Evolutionary conservation across 2,329 filamentous ascomycete genomes (phyloP), one percentile per base, ranked within the genome.

Genomic region (Emericellopsis atlantica): DNA sequence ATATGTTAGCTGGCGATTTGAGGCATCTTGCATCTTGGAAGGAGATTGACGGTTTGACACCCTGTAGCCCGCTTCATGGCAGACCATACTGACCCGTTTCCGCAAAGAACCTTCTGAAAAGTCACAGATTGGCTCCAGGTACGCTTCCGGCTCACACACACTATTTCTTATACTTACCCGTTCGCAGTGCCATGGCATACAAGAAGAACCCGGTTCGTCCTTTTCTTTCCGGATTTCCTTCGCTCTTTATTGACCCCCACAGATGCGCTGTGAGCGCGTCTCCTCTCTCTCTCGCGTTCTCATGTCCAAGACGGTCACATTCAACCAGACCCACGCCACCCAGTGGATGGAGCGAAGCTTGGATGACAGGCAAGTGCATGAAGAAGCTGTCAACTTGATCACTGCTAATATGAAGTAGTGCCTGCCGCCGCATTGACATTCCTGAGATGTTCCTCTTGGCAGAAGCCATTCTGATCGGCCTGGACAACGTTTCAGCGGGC

Each of bases 101-200:
- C 22, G 16, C 10, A 11, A n/a, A 37, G 14, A 29, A 66, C 85
- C 84, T 0, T 85, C 87, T 51, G 84, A 89, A 64, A 78, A 77
- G 51, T 74, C 79, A 48, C 86, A 93, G 62, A 87, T 89, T 49
- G 84, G 81, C 23, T 76, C 69, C 36, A 74, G 67, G 26, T 29
- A 12, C 12, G 26, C 6, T 7, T 7, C 9, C 26, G 6, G 26
- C 26, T 29, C 26, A 6, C 12, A 6, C 26, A 9, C 5, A 3
- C 26, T 9, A 29, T 6, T 9, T 7, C 26, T 29, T 21, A 12
- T 29, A 29, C 26, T 29, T 9, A 29, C 26, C 6, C 6, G 26
- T 29, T 3, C 26, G 6, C 12, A 29, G 26, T 29, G 26, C 16
- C 16, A 21, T 45, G 58, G 61, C 65, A 2, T 71, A 68, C 53